Evolutionary conservation across 176 grass and related monocot genomes (phyloP).

Genomic region (Triticum dicoccoides): DNA sequence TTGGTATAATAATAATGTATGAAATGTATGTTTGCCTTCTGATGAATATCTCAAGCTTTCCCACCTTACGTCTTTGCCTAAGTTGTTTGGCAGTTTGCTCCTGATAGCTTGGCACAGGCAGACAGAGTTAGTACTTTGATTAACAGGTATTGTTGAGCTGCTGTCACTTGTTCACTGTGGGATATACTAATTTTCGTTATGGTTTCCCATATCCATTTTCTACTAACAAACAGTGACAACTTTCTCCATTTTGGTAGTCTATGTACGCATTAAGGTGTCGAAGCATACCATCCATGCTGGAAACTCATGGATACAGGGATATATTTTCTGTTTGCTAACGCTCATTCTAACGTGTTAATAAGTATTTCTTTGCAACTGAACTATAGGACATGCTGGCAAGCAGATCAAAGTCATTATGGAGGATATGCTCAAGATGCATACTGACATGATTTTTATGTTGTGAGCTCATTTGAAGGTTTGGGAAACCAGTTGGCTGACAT

Average conservation of each 20-base stretch:
- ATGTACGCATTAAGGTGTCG: conserved; percentile 1
- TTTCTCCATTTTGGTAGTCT: conserved; percentile 28
- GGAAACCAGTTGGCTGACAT: conserved; percentile 2
- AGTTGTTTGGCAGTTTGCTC: conserved; percentile 57
- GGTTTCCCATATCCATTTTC: conserved; percentile 19
- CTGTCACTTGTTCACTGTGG: conserved; percentile 19
- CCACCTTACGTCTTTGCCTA: conserved; percentile 36
- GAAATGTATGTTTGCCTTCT: conserved; percentile 41
- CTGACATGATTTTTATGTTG: not conserved
- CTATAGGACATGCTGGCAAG: conserved; percentile 34
- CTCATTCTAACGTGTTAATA: conserved; percentile 18
- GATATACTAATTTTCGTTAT: conserved; percentile 22
- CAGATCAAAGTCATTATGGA: conserved; percentile 38
- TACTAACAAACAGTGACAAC: conserved; percentile 23
- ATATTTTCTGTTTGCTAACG: conserved; percentile 22
- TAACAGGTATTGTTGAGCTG: conserved; percentile 45
- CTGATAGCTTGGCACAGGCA: conserved; percentile 41
- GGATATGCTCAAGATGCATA: conserved; percentile 40
- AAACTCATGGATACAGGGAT: not conserved
- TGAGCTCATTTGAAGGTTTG: conserved; percentile 31
- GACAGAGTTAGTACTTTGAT: conserved; percentile 18
- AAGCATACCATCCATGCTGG: conserved; percentile 12
- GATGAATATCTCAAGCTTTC: conserved; percentile 28
- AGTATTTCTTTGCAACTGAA: conserved; percentile 40
- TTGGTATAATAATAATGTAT: conserved; percentile 25